Conservation (phyloP, 805 yeast species). For the Wickerhamomyces hampshirensis region DNA sequence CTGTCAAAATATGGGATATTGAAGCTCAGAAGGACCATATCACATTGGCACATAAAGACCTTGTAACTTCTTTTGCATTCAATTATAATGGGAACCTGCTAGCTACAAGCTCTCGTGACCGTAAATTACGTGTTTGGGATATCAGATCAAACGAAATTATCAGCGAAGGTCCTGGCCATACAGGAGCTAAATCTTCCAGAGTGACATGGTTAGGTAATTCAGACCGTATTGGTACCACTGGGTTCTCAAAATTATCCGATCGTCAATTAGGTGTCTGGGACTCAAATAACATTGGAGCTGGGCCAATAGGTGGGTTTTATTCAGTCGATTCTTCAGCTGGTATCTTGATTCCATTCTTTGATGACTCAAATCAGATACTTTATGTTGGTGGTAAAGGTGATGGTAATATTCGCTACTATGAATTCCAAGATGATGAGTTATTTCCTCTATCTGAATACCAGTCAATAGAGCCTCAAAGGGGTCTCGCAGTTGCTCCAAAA, state of each 20-base stretch:
- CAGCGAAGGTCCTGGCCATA: constrained; percentile 84
- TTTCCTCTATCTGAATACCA: constrained; percentile 83
- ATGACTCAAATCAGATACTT: constrained; percentile 71
- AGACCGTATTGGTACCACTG: constrained; percentile 86
- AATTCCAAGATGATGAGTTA: constrained; percentile 79
- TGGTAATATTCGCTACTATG: constrained; percentile 93
- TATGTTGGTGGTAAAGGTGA: constrained; percentile 97
- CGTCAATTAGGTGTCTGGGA: constrained; percentile 97
- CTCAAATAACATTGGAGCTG: constrained; percentile 61
- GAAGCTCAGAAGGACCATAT: constrained; percentile 65
- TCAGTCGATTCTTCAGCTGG: constrained; percentile 90
- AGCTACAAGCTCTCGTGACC: constrained; percentile 90
- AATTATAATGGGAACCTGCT: constrained; percentile 83
- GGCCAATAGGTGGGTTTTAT: constrained; percentile 87
- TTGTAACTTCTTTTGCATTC: constrained; percentile 90
- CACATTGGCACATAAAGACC: constrained; percentile 80
- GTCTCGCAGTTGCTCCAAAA: constrained; percentile 88
- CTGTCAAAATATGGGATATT: constrained; percentile 88
- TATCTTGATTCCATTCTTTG: constrained; percentile 86
- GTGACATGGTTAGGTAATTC: constrained; percentile 87
- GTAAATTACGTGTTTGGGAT: constrained; percentile 89
- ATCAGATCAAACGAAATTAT: constrained; percentile 67
- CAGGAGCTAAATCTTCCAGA: constrained; percentile 89
- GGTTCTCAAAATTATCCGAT: constrained; percentile 87
- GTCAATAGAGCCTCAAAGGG: constrained; percentile 92